Conservation (phyloP, 257 asterid genomes). For the Gardenia jasminoides region DNA sequence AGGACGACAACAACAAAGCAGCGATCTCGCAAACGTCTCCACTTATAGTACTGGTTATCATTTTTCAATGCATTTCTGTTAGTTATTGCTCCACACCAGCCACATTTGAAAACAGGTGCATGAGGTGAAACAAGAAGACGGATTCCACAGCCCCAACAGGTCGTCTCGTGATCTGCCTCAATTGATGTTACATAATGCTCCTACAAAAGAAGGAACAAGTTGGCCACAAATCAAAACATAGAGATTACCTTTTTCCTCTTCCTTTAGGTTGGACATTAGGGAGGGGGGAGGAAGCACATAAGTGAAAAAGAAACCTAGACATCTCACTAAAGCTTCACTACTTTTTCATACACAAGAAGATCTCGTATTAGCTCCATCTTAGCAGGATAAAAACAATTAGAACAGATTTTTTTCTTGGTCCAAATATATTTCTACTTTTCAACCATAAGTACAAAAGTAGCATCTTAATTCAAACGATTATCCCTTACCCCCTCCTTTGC, state of each 20-base stretch:
- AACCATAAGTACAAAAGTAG: too few species aligned
- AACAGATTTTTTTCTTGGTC: too few species aligned
- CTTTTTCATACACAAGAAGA: neutral
- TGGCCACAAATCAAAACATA: neutral
- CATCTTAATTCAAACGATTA: too few species aligned
- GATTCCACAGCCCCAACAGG: slow-evolving; percentile 98
- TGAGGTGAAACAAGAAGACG: slow-evolving; percentile 67
- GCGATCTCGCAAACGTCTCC: slow-evolving; percentile 78
- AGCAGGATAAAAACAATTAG: neutral
- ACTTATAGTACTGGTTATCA: slow-evolving; percentile 43
- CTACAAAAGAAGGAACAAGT: slow-evolving; percentile 45
- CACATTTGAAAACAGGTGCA: slow-evolving; percentile 75
- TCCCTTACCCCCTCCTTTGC: too few species aligned
- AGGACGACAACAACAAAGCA: slow-evolving; percentile 61
- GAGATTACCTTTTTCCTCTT: neutral
- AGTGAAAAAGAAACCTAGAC: neutral
- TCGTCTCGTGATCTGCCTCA: slow-evolving; percentile 59
- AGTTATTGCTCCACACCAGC: slow-evolving; percentile 97
- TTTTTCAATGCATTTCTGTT: slow-evolving; percentile 43
- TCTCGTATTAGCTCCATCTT: neutral
- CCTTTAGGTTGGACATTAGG: neutral
- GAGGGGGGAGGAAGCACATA: neutral
- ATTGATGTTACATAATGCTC: slow-evolving; percentile 41
- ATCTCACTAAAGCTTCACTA: neutral
- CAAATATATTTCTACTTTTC: too few species aligned